Percentiles rank a stretch among this genome's conserved stretches.
Conservation (phyloP, 108 stramenopile species). For the Cyclotella kingstonii region DNA sequence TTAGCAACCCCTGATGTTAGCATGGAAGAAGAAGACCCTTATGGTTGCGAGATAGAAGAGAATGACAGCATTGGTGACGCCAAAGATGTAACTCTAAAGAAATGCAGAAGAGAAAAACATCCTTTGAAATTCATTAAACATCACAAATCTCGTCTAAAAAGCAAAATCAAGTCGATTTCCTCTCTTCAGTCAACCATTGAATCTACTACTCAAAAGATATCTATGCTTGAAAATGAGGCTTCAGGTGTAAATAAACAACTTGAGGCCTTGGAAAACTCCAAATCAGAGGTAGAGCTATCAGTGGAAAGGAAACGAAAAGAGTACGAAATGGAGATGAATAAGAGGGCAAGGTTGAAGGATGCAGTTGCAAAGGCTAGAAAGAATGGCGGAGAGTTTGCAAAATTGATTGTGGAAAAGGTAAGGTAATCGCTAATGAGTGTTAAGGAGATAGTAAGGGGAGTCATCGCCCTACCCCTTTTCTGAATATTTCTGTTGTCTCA, state of each 20-base stretch:
- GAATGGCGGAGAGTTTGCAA: conserved; percentile 40
- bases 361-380: conserved; percentile 30
- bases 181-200: too few relatives aligned
- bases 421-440: not conserved
- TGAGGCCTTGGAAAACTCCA: conserved; percentile 19
- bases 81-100: too few relatives aligned
- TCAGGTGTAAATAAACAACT: not conserved
- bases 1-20: too few relatives aligned
- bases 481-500: not conserved
- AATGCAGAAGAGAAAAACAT: too few relatives aligned
- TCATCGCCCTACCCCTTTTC: not conserved
- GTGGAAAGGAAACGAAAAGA: conserved; percentile 36
- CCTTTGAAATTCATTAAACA: too few relatives aligned
- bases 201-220: too few relatives aligned
- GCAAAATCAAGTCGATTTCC: too few relatives aligned
- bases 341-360: conserved; percentile 40
- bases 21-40: not conserved
- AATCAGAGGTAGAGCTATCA: conserved; percentile 15
- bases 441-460: not conserved
- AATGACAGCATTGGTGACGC: too few relatives aligned
- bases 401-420: conserved; percentile 40
- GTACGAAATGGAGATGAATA: conserved; percentile 37
- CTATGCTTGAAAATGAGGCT: conserved; percentile 3
- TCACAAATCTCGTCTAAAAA: too few relatives aligned
- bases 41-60: not conserved